These are phyloP conservation scores for Geranium rotundifolium DNA, from an alignment of 345 rosid genomes.

Conservation along the genomic window DNA sequence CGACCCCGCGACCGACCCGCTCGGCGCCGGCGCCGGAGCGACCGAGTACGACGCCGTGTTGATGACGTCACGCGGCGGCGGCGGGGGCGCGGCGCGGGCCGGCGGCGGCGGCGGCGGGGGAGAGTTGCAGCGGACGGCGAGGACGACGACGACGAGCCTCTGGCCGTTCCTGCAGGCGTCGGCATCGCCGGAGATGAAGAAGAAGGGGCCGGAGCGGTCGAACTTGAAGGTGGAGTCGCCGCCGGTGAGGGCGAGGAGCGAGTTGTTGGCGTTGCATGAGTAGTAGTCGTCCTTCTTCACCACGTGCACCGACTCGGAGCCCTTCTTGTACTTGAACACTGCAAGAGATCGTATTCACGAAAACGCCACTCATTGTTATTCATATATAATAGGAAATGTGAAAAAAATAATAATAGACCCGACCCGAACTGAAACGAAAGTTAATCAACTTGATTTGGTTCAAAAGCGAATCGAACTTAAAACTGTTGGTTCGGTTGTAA, in stretches of 20 bases:
- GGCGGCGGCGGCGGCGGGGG: conserved; percentile 19
- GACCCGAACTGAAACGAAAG: no score
- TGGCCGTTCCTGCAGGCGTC: conserved; percentile 64
- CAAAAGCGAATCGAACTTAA: no score
- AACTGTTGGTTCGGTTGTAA: no score
- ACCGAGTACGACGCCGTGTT: no score
- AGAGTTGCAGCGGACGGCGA: conserved; percentile 36
- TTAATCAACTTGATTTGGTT: no score
- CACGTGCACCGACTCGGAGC: conserved; percentile 53
- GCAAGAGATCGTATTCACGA: no score
- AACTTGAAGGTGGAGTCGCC: conserved; percentile 49
- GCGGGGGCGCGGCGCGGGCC: conserved; percentile 16
- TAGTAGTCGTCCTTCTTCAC: conserved; percentile 44
- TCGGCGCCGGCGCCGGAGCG: no score
- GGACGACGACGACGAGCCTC: conserved; percentile 42
- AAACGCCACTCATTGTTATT: no score
- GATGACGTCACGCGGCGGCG: neutral
- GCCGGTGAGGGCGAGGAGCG: conserved; percentile 34
- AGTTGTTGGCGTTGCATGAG: conserved; percentile 48
- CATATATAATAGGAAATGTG: no score
- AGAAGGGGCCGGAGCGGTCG: conserved; percentile 68
- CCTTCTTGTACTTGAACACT: conserved; percentile 71
- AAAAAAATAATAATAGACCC: no score
- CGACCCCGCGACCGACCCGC: no score
- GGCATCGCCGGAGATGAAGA: conserved; percentile 58